A percentile compares a stretch with the other conserved stretches of the same genome.
phyloP scores from a whole-genome alignment of 2,329 filamentous ascomycete genomes.

The Cladophialophora carrionii region DNA sequence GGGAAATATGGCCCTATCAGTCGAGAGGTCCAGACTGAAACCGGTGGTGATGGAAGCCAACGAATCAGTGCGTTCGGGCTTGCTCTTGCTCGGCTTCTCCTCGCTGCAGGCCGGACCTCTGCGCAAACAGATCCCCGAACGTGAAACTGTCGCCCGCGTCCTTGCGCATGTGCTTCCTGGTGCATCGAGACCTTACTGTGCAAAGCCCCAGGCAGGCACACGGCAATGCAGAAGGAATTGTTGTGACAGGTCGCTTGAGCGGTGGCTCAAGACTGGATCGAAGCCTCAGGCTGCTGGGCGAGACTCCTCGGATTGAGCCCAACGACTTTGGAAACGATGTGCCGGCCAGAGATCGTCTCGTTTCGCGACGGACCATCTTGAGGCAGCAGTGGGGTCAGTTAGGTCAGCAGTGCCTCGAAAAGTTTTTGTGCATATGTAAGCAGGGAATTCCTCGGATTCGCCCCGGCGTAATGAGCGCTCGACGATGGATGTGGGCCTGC shows the following conservation, averaged over 20 bases:
- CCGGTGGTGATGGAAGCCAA: constrained; percentile 7
- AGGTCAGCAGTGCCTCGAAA: constrained; percentile 19
- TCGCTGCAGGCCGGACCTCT: background rate
- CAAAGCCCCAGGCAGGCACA: background rate
- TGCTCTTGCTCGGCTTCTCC: constrained; percentile 9
- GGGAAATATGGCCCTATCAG: constrained; percentile 2
- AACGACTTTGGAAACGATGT: constrained; percentile 9
- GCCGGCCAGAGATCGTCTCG: constrained; percentile 9
- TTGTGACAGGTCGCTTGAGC: background rate
- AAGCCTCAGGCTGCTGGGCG: background rate
- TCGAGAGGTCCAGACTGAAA: background rate
- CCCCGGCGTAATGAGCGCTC: background rate
- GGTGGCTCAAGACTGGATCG: constrained; percentile 1
- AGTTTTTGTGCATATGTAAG: constrained; percentile 20
- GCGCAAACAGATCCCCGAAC: background rate
- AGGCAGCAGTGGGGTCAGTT: constrained; percentile 15
- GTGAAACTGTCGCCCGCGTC: background rate
- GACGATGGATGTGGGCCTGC: background rate
- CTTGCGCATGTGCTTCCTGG: background rate
- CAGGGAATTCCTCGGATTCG: constrained; percentile 7
- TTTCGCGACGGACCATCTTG: background rate
- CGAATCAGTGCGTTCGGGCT: constrained; percentile 5
- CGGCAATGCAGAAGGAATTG: background rate
- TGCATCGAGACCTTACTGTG: background rate
- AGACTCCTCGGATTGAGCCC: background rate